These are phyloP conservation scores for Mycena pura DNA, from an alignment of 768 basidiomycete genomes.

Conservation along the genomic window DNA sequence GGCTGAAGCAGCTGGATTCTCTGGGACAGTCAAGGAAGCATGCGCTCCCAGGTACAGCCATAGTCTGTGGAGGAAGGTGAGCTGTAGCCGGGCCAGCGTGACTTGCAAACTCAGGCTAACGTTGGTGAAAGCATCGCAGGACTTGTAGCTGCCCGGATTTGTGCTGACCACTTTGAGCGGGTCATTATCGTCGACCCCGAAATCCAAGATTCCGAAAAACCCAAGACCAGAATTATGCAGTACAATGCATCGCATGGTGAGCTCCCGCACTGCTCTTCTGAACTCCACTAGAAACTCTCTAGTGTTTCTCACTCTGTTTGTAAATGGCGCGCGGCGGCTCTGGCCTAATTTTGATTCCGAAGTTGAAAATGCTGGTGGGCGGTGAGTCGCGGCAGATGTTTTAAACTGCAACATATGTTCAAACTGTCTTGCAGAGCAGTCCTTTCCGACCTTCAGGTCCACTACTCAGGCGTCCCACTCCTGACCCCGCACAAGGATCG, in stretches of 20 bases:
- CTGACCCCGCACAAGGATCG: constrained; percentile 13
- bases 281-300: too few relatives aligned
- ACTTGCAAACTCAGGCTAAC: too few relatives aligned
- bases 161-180: background rate
- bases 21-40: constrained; percentile 1
- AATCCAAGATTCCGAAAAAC: background rate
- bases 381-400: background rate
- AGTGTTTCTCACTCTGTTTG: constrained; percentile 5
- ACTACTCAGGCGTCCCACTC: constrained; percentile 21
- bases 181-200: constrained; percentile 1
- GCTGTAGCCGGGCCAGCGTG: too few relatives aligned
- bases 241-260: background rate
- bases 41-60: constrained; percentile 20
- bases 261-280: too few relatives aligned
- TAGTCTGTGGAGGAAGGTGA: constrained; percentile 36
- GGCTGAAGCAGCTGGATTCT: constrained; percentile 3
- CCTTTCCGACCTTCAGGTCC: constrained; percentile 21
- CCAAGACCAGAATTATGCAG: background rate
- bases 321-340: background rate
- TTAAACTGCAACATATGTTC: too few relatives aligned
- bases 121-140: constrained; percentile 3
- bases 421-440: background rate
- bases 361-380: background rate
- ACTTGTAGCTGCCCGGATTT: background rate
- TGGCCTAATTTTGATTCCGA: constrained; percentile 1